Evolutionary conservation across 2,329 filamentous ascomycete genomes (phyloP).

Genomic region (Bertia moriformis): DNA sequence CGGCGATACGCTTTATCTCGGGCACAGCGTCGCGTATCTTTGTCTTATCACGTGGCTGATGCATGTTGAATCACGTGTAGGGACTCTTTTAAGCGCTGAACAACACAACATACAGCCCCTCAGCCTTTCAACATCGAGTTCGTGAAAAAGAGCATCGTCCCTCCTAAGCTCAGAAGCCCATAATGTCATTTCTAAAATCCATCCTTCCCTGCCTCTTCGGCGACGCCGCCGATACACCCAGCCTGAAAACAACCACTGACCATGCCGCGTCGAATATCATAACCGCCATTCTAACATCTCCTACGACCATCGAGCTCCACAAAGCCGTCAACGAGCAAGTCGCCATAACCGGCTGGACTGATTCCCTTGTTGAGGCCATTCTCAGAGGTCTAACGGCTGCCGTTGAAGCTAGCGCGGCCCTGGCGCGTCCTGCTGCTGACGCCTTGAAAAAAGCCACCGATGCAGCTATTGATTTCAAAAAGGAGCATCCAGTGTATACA

Average conservation of each 20-base stretch:
- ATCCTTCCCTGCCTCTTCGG: background rate
- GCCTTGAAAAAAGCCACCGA: conserved; percentile 3
- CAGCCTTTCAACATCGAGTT: too few species aligned
- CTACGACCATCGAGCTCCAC: background rate
- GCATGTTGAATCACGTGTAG: too few species aligned
- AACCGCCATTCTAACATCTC: background rate
- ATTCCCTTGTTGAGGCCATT: background rate
- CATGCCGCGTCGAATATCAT: background rate
- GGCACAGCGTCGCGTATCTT: too few species aligned
- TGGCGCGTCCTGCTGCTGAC: background rate
- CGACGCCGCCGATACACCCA: background rate
- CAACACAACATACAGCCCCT: too few species aligned
- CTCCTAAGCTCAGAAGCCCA: too few species aligned
- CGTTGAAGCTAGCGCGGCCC: background rate
- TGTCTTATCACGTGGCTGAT: too few species aligned
- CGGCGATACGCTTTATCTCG: too few species aligned
- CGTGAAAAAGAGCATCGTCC: too few species aligned
- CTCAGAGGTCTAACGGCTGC: background rate
- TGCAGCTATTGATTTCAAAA: conserved; percentile 7
- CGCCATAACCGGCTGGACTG: background rate
- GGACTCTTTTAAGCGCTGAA: too few species aligned
- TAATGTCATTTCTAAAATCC: background rate
- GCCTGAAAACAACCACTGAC: background rate
- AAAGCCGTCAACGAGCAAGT: background rate
- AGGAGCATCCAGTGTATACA: conserved; percentile 9